Evolutionary conservation across 371 early-diverging fungal species (phyloP).

Genomic region (Syncephalastrum monosporum): DNA sequence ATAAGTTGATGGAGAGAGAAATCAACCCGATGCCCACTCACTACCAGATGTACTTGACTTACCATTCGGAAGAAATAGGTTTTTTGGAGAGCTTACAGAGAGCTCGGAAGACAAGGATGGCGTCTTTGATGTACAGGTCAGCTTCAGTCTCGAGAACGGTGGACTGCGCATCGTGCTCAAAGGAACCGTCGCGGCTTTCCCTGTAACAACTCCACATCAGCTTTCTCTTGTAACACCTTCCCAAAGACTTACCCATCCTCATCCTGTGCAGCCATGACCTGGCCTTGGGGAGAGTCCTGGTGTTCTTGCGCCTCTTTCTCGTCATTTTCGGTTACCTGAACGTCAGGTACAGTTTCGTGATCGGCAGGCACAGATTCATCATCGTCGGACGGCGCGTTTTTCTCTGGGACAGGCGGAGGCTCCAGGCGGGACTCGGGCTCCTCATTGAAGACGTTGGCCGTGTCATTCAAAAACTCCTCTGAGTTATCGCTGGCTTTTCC

Average conservation of each 20-base stretch:
- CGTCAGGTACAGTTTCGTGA: no score
- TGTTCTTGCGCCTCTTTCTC: not conserved
- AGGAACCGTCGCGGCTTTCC: slow-evolving; percentile 28
- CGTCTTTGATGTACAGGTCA: slow-evolving; percentile 68
- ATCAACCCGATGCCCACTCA: not conserved
- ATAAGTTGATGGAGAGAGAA: not conserved
- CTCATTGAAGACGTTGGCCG: slow-evolving; percentile 45
- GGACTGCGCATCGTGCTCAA: slow-evolving; percentile 25
- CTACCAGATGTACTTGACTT: slow-evolving; percentile 2
- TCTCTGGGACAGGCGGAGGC: no score
- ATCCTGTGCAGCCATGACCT: not conserved
- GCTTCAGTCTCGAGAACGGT: slow-evolving; percentile 36
- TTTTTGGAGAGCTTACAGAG: slow-evolving; percentile 92
- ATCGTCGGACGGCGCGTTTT: no score
- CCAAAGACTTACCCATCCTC: not conserved
- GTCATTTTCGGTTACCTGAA: not conserved
- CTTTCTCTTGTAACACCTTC: slow-evolving; percentile 1
- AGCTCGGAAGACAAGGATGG: slow-evolving; percentile 87
- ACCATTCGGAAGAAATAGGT: slow-evolving; percentile 53
- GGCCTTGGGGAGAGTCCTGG: not conserved
- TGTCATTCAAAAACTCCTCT: slow-evolving; percentile 46
- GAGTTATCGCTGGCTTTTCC: slow-evolving; percentile 42
- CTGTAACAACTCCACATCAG: not conserved
- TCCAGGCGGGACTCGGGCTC: slow-evolving; percentile 5
- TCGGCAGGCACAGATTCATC: no score